These are phyloP conservation scores for Pseudopithomyces chartarum DNA, from an alignment of 2,329 filamentous ascomycete species.

Conservation along the genomic window DNA sequence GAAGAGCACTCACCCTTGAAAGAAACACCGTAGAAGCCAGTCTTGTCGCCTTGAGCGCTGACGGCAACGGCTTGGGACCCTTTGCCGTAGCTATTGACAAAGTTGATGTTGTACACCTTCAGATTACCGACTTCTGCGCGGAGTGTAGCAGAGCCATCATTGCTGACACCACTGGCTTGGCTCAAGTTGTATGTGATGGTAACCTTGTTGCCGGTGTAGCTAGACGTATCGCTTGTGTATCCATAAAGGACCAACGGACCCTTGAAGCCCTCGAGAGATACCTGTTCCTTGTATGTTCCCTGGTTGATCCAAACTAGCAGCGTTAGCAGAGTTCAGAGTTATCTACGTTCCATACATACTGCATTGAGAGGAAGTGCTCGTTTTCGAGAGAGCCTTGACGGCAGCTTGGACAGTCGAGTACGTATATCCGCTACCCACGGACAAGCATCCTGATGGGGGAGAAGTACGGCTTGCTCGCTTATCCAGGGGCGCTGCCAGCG, in stretches of 20 bases:
- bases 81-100: conserved; percentile 51
- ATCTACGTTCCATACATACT: conserved; percentile 25
- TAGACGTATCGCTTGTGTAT: conserved; percentile 57
- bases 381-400: conserved; percentile 62
- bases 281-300: conserved; percentile 66
- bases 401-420: conserved; percentile 62
- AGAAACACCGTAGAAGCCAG: conserved; percentile 63
- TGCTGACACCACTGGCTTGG: conserved; percentile 54
- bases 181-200: conserved; percentile 57
- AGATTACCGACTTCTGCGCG: conserved; percentile 56
- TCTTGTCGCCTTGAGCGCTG: conserved; percentile 55
- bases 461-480: conserved; percentile 46
- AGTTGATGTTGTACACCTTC: conserved; percentile 67
- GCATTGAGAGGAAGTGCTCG: conserved; percentile 56
- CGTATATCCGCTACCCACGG: conserved; percentile 50
- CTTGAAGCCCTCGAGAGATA: conserved; percentile 56
- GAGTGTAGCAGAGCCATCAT: conserved; percentile 61
- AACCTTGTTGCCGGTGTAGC: conserved; percentile 62
- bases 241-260: conserved; percentile 63
- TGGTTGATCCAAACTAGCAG: conserved; percentile 62
- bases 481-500: conserved; percentile 26
- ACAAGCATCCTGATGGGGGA: conserved; percentile 57
- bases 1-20: conserved; percentile 46
- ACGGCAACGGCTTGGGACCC: conserved; percentile 61
- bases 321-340: not conserved